Percentiles rank a stretch among this genome's conserved stretches.
phyloP scores from a whole-genome alignment of 345 rosid genomes.

The Brassica napus region Da-Ae NC_063436.1:22654001-22654500 shows the following conservation, averaged over 20 bases:
- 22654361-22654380: conserved; percentile 78
- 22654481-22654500: conserved; percentile 64
- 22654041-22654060: neutral
- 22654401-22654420: conserved; percentile 85
- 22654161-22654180: neutral
- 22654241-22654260: neutral
- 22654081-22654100: neutral
- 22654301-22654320: neutral
- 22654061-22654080: neutral
- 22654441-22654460: conserved; percentile 59
- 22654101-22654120: neutral
- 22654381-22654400: conserved; percentile 80
- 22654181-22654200: neutral
- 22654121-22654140: neutral
- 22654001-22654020: conserved; percentile 9
- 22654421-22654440: conserved; percentile 66
- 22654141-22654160: neutral
- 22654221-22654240: neutral
- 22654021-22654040: neutral
- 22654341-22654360: conserved; percentile 87
- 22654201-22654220: neutral
- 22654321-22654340: neutral
- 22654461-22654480: conserved; percentile 65
- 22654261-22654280: neutral
- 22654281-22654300: neutral